Conservation (phyloP, 2,329 filamentous ascomycete genomes). For the Akanthomyces muscarius region DNA sequence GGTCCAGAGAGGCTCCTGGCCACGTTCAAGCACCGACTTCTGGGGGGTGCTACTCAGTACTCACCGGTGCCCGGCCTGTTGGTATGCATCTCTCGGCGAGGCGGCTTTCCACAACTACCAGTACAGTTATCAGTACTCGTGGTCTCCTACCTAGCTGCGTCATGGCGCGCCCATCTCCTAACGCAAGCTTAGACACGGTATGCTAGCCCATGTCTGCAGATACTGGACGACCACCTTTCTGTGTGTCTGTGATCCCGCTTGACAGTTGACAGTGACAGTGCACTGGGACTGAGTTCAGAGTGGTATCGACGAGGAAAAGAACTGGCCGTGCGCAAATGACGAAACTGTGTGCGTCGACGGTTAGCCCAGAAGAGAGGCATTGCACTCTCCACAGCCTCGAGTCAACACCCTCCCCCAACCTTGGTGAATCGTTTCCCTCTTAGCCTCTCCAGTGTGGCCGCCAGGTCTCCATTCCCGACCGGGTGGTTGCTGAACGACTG, state of each 20-base stretch:
- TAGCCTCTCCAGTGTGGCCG: too few relatives aligned
- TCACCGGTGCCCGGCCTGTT: too few relatives aligned
- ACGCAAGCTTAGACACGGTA: neutral
- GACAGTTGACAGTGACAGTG: neutral
- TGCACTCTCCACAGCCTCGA: neutral
- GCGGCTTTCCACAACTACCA: too few relatives aligned
- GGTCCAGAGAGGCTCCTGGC: too few relatives aligned
- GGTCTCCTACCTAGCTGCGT: too few relatives aligned
- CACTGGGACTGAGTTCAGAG: too few relatives aligned
- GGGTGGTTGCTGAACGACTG: neutral
- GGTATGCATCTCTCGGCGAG: too few relatives aligned
- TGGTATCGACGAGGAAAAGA: neutral
- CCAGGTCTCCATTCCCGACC: neutral
- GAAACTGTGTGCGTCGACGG: neutral
- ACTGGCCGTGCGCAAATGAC: neutral
- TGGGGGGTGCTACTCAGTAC: too few relatives aligned
- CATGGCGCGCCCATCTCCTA: too few relatives aligned
- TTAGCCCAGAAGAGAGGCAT: neutral
- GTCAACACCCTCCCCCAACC: neutral
- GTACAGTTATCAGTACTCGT: too few relatives aligned
- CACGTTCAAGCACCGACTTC: too few relatives aligned
- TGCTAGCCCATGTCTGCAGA: constrained; percentile 4
- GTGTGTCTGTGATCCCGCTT: neutral
- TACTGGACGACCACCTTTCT: neutral
- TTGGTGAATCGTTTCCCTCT: neutral